These are phyloP conservation scores for Flaveria ramosissima DNA, from an alignment of 129 eudicot genomes.

Conservation along the genomic window DNA sequence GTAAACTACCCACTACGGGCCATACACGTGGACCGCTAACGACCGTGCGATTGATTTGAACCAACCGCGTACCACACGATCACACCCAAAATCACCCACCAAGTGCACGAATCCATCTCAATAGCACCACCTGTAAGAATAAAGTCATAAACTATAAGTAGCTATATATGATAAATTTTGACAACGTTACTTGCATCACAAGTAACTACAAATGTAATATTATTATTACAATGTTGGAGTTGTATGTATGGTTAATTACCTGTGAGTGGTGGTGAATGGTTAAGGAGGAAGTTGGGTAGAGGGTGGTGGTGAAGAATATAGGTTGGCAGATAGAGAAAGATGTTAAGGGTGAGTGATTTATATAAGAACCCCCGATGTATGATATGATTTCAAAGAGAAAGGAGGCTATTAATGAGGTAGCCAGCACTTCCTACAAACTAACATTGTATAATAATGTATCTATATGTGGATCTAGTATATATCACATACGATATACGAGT, in stretches of 20 bases:
- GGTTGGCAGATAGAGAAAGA: slow-evolving; percentile 29
- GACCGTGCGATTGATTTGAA: slow-evolving; percentile 48
- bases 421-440: slow-evolving; percentile 29
- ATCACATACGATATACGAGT: too few species aligned
- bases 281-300: slow-evolving; percentile 3
- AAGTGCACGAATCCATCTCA: slow-evolving; percentile 48
- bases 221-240: neutral
- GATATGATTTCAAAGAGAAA: slow-evolving; percentile 18
- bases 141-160: too few species aligned
- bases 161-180: too few species aligned
- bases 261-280: slow-evolving; percentile 18
- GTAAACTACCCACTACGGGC: slow-evolving; percentile 69
- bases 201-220: neutral
- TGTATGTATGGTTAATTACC: neutral
- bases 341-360: slow-evolving; percentile 27
- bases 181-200: neutral
- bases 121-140: slow-evolving; percentile 20
- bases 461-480: too few species aligned
- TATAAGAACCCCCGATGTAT: slow-evolving; percentile 33
- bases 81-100: slow-evolving; percentile 38
- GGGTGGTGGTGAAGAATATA: slow-evolving; percentile 3
- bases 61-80: slow-evolving; percentile 52
- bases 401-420: slow-evolving; percentile 61
- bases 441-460: neutral
- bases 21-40: slow-evolving; percentile 62